Evolutionary conservation across 305 asterid genomes (phyloP), one percentile per base, ranked within the genome.

Genomic region (Fraxinus greggii): DNA sequence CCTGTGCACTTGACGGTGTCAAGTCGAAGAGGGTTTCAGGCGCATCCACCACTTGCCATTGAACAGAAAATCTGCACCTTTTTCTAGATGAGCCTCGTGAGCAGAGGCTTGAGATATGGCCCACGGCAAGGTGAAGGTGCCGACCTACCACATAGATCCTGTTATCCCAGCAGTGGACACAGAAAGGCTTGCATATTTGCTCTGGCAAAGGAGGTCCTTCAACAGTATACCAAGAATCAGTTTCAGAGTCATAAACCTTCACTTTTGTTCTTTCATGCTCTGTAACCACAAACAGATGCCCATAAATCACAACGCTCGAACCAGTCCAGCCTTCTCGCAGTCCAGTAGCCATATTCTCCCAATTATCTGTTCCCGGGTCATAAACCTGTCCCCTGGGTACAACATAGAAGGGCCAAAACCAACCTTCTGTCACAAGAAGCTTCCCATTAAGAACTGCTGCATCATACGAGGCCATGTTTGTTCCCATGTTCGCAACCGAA

Each of bases 261-360:
- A 95, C 85, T 61, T 91, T 92, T 3, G 98, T 94, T 72, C 97
- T 87, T 75, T 95, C 99, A 21, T 94, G 98, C 87, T 95, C 99
- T 0, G 99, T 89, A 80, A 94, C 98, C 74, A 95, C 98, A 86
- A 95, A 95, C 85, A 94, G 83, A 75, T 83, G 93, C 7, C 86
- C 92, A 61, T 89, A 75, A 0, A 95, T 87, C 67, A 95, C 99
- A 1, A 91, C 93, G 13, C 99, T 95, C 0, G 99, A 94, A 21
- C 99, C 99, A 0, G 99, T 95, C 99, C 99, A 95, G 21, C 99
- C 99, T 84, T 95, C 99, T 35, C 99, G 83, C 32, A 94, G 87
- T 5, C 99, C 99, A 35, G 84, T 72, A 33, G 97, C 92, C 99
- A 95, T 94, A 65, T 85, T 81, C 87, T 90, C 98, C 99, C 99